phyloP scores from a whole-genome alignment of 2,329 filamentous ascomycete species.

The Colletotrichum sp. region DNA sequence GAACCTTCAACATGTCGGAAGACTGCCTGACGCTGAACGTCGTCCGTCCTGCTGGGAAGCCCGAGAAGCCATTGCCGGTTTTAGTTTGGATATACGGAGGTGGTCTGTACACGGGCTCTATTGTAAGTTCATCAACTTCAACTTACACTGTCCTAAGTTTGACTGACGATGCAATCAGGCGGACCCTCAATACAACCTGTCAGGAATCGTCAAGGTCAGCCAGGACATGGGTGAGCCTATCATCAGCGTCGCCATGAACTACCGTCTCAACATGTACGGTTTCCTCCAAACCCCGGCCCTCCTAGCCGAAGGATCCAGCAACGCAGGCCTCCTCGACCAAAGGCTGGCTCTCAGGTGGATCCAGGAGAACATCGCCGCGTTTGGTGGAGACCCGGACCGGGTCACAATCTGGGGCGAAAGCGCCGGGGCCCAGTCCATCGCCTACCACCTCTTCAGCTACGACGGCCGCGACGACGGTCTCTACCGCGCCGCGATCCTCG shows the following conservation, averaged over 20 bases:
- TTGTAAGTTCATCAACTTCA: conserved; percentile 18
- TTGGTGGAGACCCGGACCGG: conserved; percentile 51
- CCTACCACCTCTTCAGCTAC: conserved; percentile 59
- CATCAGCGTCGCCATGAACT: conserved; percentile 59
- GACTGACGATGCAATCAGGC: conserved; percentile 20
- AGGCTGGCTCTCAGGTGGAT: conserved; percentile 55
- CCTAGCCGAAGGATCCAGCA: conserved; percentile 45
- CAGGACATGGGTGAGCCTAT: conserved; percentile 57
- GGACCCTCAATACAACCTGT: conserved; percentile 68
- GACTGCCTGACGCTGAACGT: conserved; percentile 52
- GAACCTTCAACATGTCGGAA: conserved; percentile 48
- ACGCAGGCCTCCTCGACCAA: conserved; percentile 56
- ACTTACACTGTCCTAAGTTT: not conserved
- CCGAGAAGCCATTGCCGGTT: conserved; percentile 41
- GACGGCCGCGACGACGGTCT: conserved; percentile 60
- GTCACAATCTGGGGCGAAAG: conserved; percentile 56
- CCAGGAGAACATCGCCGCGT: conserved; percentile 57
- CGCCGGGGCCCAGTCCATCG: conserved; percentile 44
- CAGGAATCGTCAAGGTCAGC: conserved; percentile 61
- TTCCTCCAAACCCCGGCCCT: conserved; percentile 55
- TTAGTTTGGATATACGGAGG: conserved; percentile 65
- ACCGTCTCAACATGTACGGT: conserved; percentile 57
- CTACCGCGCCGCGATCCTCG: conserved; percentile 58
- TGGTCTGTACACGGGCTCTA: conserved; percentile 55
- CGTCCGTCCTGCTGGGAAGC: conserved; percentile 41